phyloP scores from a whole-genome alignment of 129 eudicot species.

The Glebionis coronaria region DNA sequence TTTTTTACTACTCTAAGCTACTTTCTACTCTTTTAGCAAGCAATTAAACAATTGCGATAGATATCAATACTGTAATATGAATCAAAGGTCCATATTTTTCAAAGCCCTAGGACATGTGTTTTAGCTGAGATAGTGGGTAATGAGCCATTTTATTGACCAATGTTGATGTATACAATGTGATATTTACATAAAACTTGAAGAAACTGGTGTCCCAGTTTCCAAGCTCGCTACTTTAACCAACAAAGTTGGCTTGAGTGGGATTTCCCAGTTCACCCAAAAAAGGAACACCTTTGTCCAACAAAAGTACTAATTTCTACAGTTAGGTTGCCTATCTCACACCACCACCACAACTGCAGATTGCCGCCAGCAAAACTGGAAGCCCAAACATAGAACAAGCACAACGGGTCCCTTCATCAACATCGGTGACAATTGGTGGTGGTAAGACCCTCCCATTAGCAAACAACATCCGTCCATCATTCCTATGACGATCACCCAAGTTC shows the following conservation, averaged over 20 bases:
- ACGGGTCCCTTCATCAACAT: conserved; percentile 37
- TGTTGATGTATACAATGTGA: conserved; percentile 1
- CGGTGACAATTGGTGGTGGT: conserved; percentile 38
- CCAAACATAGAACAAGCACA: conserved; percentile 38
- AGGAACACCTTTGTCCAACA: conserved; percentile 4
- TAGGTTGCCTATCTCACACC: conserved; percentile 15
- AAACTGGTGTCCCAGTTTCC: conserved; percentile 6
- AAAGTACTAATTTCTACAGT: not conserved
- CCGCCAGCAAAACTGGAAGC: conserved; percentile 45
- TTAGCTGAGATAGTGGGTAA: not conserved
- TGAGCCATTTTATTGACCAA: conserved; percentile 8
- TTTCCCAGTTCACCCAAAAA: too few species aligned
- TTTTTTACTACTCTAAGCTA: not conserved
- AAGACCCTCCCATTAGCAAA: conserved; percentile 79
- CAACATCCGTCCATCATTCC: conserved; percentile 44
- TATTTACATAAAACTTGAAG: conserved; percentile 12
- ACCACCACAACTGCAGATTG: conserved; percentile 44
- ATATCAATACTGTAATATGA: too few species aligned
- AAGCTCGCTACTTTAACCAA: conserved; percentile 18
- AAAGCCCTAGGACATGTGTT: too few species aligned
- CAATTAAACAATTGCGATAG: too few species aligned
- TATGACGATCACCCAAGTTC: conserved; percentile 20
- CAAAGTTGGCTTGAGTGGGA: not conserved
- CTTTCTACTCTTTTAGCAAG: too few species aligned
- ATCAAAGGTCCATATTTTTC: too few species aligned